Conservation (phyloP, 2,329 filamentous ascomycete species). For the Sclerotinia glacialis region DNA sequence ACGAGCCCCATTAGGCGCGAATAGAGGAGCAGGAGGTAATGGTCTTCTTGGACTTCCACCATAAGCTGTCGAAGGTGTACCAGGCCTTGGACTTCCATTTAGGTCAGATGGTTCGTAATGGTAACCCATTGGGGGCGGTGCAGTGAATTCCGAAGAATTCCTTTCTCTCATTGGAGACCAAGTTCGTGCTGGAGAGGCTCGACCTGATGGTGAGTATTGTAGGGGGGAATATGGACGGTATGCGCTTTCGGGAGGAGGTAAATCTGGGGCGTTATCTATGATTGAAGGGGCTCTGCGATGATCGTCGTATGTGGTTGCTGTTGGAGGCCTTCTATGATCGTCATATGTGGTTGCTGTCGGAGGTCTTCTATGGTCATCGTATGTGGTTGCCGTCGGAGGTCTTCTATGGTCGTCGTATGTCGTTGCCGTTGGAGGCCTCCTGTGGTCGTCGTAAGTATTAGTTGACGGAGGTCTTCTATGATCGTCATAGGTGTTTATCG, state of each 20-base stretch:
- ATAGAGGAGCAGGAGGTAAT: slow-evolving; percentile 83
- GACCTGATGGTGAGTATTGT: slow-evolving; percentile 48
- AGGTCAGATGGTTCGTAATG: slow-evolving; percentile 84
- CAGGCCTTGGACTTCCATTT: slow-evolving; percentile 85
- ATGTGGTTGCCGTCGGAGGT: background rate
- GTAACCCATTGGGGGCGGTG: slow-evolving; percentile 66
- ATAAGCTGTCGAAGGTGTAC: slow-evolving; percentile 85
- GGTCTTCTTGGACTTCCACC: slow-evolving; percentile 83
- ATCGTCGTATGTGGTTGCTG: slow-evolving; percentile 38
- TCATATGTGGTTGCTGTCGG: background rate
- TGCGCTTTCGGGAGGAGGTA: slow-evolving; percentile 61
- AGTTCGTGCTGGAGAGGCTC: slow-evolving; percentile 54
- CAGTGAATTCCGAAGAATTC: slow-evolving; percentile 55
- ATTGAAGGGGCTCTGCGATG: slow-evolving; percentile 46
- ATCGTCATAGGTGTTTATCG: slow-evolving; percentile 9
- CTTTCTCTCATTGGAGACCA: slow-evolving; percentile 53
- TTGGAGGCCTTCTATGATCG: slow-evolving; percentile 41
- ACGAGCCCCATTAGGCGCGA: slow-evolving; percentile 54
- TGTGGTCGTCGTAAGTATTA: slow-evolving; percentile 2
- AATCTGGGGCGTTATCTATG: slow-evolving; percentile 57
- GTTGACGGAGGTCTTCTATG: background rate
- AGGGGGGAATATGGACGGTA: slow-evolving; percentile 47
- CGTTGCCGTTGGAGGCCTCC: background rate
- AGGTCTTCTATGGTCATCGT: slow-evolving; percentile 7
- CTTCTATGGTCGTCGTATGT: slow-evolving; percentile 5